A percentile compares a stretch with the other conserved stretches of the same genome.
These are phyloP conservation scores for Anthracocystis walkeri DNA, from an alignment of 1,284 basidiomycete species.

Conservation along the genomic window DNA sequence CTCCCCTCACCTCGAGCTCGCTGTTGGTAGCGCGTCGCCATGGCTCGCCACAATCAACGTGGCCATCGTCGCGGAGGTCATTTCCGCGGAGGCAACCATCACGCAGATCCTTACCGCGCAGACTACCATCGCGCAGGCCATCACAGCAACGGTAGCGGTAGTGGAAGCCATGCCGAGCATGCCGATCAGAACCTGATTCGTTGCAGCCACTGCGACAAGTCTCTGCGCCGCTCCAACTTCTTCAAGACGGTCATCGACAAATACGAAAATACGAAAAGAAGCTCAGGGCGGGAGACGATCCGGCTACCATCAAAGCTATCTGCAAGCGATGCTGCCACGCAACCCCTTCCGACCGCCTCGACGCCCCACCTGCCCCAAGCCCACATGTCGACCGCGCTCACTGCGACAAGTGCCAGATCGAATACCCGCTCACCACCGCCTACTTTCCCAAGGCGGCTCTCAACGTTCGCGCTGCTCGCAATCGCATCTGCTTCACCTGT, in stretches of 20 bases:
- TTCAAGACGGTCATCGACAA: background rate
- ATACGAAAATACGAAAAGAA: constrained; percentile 14
- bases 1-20: background rate
- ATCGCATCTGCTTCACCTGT: constrained; percentile 15
- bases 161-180: background rate
- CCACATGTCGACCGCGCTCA: background rate
- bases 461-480: background rate
- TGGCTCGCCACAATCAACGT: constrained; percentile 11
- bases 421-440: constrained; percentile 12
- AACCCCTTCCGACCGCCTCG: too few species aligned
- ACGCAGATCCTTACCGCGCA: background rate
- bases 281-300: background rate
- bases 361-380: too few species aligned
- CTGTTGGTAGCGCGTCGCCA: constrained; percentile 19
- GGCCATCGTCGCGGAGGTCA: background rate
- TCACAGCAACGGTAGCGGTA: background rate
- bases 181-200: background rate
- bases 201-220: constrained; percentile 12
- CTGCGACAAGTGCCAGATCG: constrained; percentile 12
- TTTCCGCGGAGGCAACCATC: background rate
- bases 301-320: constrained; percentile 5
- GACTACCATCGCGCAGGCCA: background rate
- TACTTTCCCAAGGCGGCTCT: constrained; percentile 13
- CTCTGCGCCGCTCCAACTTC: constrained; percentile 10
- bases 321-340: constrained; percentile 18